phyloP scores from a whole-genome alignment of 768 basidiomycete species.

The Exidia glandulosa region DNA sequence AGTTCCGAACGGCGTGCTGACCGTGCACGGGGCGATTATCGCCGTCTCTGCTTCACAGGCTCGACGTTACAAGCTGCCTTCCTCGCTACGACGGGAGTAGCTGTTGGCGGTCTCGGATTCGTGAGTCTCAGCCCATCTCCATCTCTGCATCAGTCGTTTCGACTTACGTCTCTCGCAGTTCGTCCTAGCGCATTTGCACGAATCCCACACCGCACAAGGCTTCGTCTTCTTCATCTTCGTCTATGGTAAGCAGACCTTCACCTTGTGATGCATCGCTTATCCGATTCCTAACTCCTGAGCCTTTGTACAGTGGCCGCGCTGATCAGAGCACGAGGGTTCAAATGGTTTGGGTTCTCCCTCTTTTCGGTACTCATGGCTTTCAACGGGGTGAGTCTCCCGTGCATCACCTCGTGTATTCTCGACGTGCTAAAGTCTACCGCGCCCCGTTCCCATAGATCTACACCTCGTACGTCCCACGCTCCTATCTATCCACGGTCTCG shows the following conservation, averaged over 20 bases:
- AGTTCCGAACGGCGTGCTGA: not conserved
- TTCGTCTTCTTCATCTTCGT: slow-evolving; percentile 18
- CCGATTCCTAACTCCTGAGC: not conserved
- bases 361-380: slow-evolving; percentile 18
- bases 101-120: slow-evolving; percentile 16
- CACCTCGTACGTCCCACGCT: slow-evolving; percentile 9
- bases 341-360: slow-evolving; percentile 17
- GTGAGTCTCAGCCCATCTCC: no score
- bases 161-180: no score
- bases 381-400: slow-evolving; percentile 9
- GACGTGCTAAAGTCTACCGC: no score
- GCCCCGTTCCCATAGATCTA: slow-evolving; percentile 9
- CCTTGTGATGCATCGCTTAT: no score
- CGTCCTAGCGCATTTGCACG: no score
- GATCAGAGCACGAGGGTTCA: slow-evolving; percentile 14
- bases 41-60: no score
- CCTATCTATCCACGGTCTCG: no score
- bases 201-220: slow-evolving; percentile 20
- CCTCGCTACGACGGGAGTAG: slow-evolving; percentile 9
- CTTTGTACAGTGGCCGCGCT: slow-evolving; percentile 16
- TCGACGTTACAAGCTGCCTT: slow-evolving; percentile 9
- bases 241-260: slow-evolving; percentile 10
- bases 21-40: no score
- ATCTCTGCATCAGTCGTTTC: no score
- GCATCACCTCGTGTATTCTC: not conserved